Conservation (phyloP, 257 asterid genomes). For the Lycium ferocissimum region DNA sequence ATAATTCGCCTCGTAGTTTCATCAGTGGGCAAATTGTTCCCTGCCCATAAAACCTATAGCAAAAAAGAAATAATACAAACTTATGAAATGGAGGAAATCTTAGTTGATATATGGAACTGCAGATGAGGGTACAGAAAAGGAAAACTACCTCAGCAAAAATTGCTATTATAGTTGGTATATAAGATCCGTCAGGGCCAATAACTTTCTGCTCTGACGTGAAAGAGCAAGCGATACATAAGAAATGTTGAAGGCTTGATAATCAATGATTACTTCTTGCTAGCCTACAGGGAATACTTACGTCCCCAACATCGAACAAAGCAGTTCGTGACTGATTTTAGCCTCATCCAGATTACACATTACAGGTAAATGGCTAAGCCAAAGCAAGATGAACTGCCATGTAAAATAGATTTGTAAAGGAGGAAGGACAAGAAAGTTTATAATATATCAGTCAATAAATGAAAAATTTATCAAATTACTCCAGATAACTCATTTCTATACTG, state of each 20-base stretch:
- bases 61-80: background rate
- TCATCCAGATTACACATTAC: conserved; percentile 20
- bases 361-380: conserved; percentile 24
- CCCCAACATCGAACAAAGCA: conserved; percentile 30
- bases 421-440: background rate
- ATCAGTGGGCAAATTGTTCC: background rate
- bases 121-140: background rate
- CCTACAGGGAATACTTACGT: background rate
- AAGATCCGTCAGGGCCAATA: conserved; percentile 12
- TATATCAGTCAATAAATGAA: background rate
- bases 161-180: background rate
- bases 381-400: background rate
- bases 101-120: background rate
- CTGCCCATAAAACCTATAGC: background rate
- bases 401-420: background rate
- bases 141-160: background rate
- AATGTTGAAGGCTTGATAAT: background rate
- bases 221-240: background rate
- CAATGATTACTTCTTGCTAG: background rate
- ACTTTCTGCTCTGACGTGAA: conserved; percentile 25
- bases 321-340: background rate
- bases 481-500: no score
- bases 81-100: background rate
- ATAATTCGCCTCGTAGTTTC: background rate
- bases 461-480: no score